phyloP scores from a whole-genome alignment of 495 filamentous ascomycete genomes.

The Lasiosphaeria ovina region DNA sequence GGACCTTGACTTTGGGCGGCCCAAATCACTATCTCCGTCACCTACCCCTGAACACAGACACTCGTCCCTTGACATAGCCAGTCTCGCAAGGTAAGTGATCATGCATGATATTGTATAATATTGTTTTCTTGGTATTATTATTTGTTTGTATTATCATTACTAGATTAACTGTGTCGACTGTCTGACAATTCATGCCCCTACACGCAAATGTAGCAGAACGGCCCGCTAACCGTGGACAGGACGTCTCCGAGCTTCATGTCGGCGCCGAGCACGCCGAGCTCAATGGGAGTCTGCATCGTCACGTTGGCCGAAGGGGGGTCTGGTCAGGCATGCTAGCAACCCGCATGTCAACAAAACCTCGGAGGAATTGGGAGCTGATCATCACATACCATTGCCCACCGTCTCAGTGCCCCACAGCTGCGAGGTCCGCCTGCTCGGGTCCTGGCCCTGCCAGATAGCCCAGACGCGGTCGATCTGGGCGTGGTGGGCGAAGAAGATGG shows the following conservation, averaged over 20 bases:
- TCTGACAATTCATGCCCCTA: too few relatives aligned
- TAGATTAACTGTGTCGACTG: too few relatives aligned
- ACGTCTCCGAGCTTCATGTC: conserved; percentile 6
- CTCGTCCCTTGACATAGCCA: too few relatives aligned
- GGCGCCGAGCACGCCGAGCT: conserved; percentile 10
- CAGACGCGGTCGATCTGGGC: conserved; percentile 60
- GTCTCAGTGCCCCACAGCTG: conserved; percentile 10
- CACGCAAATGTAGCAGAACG: conserved; percentile 17
- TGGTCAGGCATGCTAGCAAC: background rate
- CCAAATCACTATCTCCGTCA: too few relatives aligned
- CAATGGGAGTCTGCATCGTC: conserved; percentile 15
- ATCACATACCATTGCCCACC: conserved; percentile 1
- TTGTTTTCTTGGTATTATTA: too few relatives aligned
- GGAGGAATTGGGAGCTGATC: background rate
- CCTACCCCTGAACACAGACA: too few relatives aligned
- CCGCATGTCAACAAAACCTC: background rate
- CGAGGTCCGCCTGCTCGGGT: background rate
- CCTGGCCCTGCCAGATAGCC: conserved; percentile 56
- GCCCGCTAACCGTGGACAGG: conserved; percentile 15
- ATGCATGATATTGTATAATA: too few relatives aligned
- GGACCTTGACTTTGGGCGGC: too few relatives aligned
- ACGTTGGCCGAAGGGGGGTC: conserved; percentile 17
- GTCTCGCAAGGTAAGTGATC: too few relatives aligned
- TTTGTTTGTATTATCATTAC: too few relatives aligned
- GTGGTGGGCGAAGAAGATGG: conserved; percentile 63